Conservation (phyloP, 2,329 filamentous ascomycete species). For the Ascomycota sp. region DNA sequence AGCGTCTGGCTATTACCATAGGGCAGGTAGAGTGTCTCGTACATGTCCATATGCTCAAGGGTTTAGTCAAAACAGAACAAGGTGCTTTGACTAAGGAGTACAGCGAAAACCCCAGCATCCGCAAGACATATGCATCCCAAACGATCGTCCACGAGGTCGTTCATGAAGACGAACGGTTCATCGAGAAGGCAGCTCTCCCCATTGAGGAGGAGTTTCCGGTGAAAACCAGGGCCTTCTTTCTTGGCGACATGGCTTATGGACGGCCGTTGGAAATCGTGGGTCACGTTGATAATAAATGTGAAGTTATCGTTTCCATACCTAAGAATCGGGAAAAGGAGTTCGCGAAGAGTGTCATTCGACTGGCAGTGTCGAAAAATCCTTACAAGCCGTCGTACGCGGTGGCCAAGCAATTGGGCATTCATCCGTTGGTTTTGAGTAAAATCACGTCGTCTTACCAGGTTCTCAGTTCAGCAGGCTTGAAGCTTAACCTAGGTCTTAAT, state of each 20-base stretch:
- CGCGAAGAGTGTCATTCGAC: constrained; percentile 45
- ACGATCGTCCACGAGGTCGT: constrained; percentile 73
- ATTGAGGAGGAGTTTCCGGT: constrained; percentile 80
- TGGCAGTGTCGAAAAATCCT: constrained; percentile 45
- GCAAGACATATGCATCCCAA: constrained; percentile 79
- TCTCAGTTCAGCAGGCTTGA: constrained; percentile 50
- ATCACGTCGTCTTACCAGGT: constrained; percentile 88
- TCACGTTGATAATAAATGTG: constrained; percentile 52
- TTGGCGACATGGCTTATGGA: constrained; percentile 83
- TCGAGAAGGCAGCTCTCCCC: constrained; percentile 69
- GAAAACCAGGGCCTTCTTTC: constrained; percentile 68
- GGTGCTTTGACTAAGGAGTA: constrained; percentile 88
- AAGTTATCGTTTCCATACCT: constrained; percentile 53
- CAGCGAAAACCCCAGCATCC: constrained; percentile 59
- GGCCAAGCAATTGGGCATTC: constrained; percentile 57
- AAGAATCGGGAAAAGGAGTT: constrained; percentile 63
- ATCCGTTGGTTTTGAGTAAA: constrained; percentile 77
- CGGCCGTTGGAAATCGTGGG: constrained; percentile 64
- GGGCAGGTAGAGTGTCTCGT: constrained; percentile 73
- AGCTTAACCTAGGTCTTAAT: constrained; percentile 80
- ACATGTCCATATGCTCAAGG: constrained; percentile 83
- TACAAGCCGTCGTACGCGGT: constrained; percentile 83
- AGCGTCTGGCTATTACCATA: constrained; percentile 69
- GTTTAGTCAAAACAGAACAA: constrained; percentile 70
- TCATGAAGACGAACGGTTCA: constrained; percentile 79